Evolutionary conservation across 352 stramenopile genomes (phyloP).

Genomic region (Blastocystis sp.): DNA sequence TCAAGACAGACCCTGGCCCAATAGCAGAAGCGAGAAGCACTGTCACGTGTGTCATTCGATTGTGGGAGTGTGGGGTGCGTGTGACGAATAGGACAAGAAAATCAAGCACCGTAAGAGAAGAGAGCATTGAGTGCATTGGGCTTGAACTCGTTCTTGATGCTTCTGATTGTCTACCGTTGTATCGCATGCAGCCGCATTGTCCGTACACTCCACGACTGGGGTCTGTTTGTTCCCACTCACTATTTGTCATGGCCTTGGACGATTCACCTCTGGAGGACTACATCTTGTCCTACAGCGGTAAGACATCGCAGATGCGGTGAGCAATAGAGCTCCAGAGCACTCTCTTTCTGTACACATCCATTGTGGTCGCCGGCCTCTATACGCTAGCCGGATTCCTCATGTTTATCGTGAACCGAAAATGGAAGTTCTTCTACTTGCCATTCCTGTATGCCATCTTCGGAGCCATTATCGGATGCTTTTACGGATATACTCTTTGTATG

Average conservation of each 20-base stretch:
- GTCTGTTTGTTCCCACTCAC: not conserved
- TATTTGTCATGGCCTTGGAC: not conserved
- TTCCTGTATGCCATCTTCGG: conserved; percentile 57
- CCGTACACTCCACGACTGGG: too few relatives aligned
- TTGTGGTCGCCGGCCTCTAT: conserved; percentile 21
- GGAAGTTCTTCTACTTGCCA: conserved; percentile 32
- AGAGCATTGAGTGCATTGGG: too few relatives aligned
- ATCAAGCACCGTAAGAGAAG: not conserved
- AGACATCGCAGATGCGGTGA: not conserved
- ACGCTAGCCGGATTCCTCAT: not conserved
- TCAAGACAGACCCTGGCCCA: not conserved
- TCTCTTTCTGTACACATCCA: conserved; percentile 27
- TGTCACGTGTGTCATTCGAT: not conserved
- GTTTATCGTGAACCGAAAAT: conserved; percentile 55
- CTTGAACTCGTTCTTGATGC: too few relatives aligned
- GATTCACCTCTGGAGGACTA: conserved; percentile 47
- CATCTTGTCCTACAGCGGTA: conserved; percentile 62
- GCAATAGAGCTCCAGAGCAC: conserved; percentile 25
- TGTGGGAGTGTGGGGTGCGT: not conserved
- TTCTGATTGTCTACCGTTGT: too few relatives aligned
- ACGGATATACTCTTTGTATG: conserved; percentile 60
- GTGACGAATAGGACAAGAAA: not conserved
- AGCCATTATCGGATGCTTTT: conserved; percentile 2
- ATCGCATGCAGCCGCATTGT: too few relatives aligned
- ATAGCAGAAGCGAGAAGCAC: not conserved